A percentile compares a stretch with the other conserved stretches of the same genome.
Evolutionary conservation across 2,329 filamentous ascomycete genomes (phyloP).

Genomic region (Dichotomopilus funicola): DNA sequence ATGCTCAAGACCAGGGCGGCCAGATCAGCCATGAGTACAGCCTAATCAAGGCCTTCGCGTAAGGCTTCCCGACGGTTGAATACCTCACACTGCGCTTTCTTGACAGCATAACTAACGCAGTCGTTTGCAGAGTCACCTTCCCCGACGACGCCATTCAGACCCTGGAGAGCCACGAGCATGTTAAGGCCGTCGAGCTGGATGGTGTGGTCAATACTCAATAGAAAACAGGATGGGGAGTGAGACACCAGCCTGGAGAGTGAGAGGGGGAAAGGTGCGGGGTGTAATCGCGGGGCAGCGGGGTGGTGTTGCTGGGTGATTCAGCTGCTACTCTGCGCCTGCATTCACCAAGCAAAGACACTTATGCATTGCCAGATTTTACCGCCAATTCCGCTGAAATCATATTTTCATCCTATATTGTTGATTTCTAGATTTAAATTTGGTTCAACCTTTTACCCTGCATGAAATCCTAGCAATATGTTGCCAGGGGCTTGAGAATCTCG

Average conservation of each 20-base stretch:
- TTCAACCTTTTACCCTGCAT: no score
- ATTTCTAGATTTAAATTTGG: no score
- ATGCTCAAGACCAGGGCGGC: conserved; percentile 68
- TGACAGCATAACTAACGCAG: neutral
- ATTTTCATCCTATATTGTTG: no score
- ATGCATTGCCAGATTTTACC: neutral
- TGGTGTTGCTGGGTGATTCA: neutral
- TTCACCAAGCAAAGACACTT: neutral
- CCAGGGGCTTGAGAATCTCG: no score
- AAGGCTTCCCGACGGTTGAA: conserved; percentile 32
- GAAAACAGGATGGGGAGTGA: conserved; percentile 15
- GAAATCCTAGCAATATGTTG: no score
- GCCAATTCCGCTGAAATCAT: no score
- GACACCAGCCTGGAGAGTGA: neutral
- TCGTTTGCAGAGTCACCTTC: conserved; percentile 58
- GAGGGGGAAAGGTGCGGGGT: conserved; percentile 9
- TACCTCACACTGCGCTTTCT: neutral
- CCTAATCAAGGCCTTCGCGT: conserved; percentile 92
- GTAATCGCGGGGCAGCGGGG: conserved; percentile 10
- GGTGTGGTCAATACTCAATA: conserved; percentile 66
- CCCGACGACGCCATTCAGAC: conserved; percentile 59
- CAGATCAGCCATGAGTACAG: conserved; percentile 78
- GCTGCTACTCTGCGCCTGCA: neutral
- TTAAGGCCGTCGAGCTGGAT: conserved; percentile 72
- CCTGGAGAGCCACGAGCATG: conserved; percentile 61